These are phyloP conservation scores for Margaritispora aquatica DNA, from an alignment of 495 filamentous ascomycete genomes.

Conservation along the genomic window DNA sequence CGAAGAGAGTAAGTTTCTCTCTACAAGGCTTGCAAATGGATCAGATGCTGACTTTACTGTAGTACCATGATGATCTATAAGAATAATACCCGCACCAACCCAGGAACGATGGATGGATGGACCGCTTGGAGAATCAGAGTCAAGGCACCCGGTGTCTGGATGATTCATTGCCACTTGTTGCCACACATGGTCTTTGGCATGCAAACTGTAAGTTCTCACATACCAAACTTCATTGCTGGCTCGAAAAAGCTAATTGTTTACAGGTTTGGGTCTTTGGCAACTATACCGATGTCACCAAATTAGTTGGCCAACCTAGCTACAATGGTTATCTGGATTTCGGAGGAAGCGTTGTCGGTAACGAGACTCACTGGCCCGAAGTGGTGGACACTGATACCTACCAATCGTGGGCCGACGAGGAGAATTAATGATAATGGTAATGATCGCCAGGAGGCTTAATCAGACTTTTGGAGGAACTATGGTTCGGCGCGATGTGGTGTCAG, in stretches of 20 bases:
- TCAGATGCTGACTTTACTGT: conserved; percentile 4
- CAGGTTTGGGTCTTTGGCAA: conserved; percentile 42
- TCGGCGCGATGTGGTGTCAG: conserved; percentile 1
- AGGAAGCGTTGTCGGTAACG: conserved; percentile 42
- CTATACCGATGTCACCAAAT: conserved; percentile 27
- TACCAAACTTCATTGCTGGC: neutral
- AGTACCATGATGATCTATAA: conserved; percentile 46
- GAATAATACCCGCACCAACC: conserved; percentile 30
- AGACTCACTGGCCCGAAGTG: conserved; percentile 31
- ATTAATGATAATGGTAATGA: neutral
- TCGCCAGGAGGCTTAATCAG: neutral
- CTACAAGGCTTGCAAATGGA: neutral
- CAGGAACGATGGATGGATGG: conserved; percentile 43
- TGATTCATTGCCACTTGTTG: conserved; percentile 55
- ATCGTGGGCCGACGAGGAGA: neutral
- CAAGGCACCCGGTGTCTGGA: conserved; percentile 48
- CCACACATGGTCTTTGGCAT: conserved; percentile 48
- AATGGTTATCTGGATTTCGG: conserved; percentile 29
- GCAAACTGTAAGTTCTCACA: conserved; percentile 3
- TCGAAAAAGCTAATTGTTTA: neutral
- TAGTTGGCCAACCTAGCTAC: conserved; percentile 12
- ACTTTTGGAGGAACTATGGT: neutral
- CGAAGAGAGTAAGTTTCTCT: conserved; percentile 7
- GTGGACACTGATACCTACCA: conserved; percentile 2
- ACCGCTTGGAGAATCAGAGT: conserved; percentile 50